Base-by-base conservation (phyloP, 2,329 filamentous ascomycete species). In the Hymenoscyphus occultus region DNA sequence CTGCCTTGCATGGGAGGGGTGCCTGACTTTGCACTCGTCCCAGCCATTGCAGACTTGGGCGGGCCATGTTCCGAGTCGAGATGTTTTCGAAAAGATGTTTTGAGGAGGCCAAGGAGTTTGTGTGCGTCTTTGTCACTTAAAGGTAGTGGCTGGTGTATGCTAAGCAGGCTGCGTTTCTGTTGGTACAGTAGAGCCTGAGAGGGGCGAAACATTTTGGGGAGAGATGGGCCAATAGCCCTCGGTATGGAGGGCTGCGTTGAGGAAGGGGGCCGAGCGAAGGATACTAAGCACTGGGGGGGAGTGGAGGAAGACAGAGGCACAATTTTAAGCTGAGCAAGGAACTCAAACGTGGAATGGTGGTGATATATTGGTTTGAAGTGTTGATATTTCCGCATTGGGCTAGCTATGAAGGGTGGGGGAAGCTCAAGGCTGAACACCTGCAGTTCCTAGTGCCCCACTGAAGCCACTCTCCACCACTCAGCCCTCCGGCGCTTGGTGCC, bases 11-110 rank as follows among this genome's bases (percentile, higher is more conserved):
- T 5, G 39, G 39, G 16, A 28, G 58, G 58, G 31, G 39, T 19
- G 14, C 6, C 31, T 48, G 59, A 40, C 22, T 39, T 22, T 31
- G 60, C 31, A 13, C 10, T 39, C 28, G 14, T 19, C 42, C n/a
- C 39, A 4, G 45, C 13, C 35, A 19, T 31, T 19, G 39, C 39
- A 3, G 64, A 60, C 39, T 56, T 58, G n/a, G 42, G 56, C 22
- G 65, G 65, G 3, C 59, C 64, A 76, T 88, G 83, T 65, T 84
- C 82, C 62, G 78, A 80, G 71, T 90, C 86, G 54, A 90, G 81
- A 65, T 89, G 85, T 60, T 81, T 79, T 69, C 85, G 81, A 74
- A 90, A 90, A 13, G 86, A 89, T 51, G 80, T 81, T 28, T 85
- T 88, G 68, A 90, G 81, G 22, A 86, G 79, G 62, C 79, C 81